Base-by-base conservation (phyloP, 306 rosid species). In the Morella rubra region DNA sequence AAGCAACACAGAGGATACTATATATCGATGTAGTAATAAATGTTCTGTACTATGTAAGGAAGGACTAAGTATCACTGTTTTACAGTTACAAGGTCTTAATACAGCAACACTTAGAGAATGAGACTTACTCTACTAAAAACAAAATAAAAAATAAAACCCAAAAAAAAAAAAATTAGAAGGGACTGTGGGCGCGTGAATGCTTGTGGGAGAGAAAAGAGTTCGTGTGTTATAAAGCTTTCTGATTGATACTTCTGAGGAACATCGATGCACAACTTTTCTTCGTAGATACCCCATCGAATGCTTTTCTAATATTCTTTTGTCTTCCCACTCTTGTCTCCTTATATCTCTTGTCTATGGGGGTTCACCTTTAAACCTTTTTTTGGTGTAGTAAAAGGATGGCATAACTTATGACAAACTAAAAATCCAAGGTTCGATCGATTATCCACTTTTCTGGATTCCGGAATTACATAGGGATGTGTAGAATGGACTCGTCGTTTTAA, bases 11-110 rank as follows among this genome's bases (percentile, higher is more conserved):
- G 80, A 75, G 47, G 84, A 65, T 32, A 67, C 14, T 20, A 24
- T 73, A 37, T 75, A 70, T 78, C 75, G 85, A 62, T 79, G 83
- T 78, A 61, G 87, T 49, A 74, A 85, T 55, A 80, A 86, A 71
- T 72, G 84, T 1, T 75, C 19, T 74, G 76, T 67, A 73, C 80
- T 80, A 71, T 88, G 67, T 11, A 79, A 76, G 52, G 76, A 84
- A 78, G 86, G 78, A 81, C 79, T 67, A 80, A 72, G 79, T 67
- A 71, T 61, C 87, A 81, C 84, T 87, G 77, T 82, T 84, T 86
- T 87, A 76, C 84, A 89, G 97, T 91, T 95, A 85, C 83, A 85
- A 81, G 84, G 96, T 86, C 96, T 78, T 87, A 87, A 86, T 91
- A 87, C 71, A 79, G 86, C 22, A 81, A 76, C 82, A 75, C 87